Percentiles rank a stretch among this genome's conserved stretches.
Conservation (phyloP, 768 basidiomycete species). For the Paxillus ammoniavirescens region DNA sequence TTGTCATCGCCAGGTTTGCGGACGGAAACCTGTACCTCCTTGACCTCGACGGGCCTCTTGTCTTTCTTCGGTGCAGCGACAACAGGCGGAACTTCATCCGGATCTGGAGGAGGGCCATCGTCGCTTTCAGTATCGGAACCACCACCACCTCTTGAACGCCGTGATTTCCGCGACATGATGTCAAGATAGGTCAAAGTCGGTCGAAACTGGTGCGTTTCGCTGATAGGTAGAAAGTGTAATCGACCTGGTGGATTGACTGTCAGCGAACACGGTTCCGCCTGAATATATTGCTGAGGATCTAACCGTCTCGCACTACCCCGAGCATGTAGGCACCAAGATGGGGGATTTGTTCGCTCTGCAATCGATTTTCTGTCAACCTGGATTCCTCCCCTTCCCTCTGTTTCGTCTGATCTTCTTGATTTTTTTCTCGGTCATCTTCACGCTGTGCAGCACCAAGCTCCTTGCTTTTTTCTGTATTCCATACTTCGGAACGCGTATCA, state of each 20-base stretch:
- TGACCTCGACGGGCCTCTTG: slow-evolving; percentile 57
- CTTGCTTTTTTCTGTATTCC: slow-evolving; percentile 69
- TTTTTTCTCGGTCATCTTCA: slow-evolving; percentile 79
- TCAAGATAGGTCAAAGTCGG: slow-evolving; percentile 84
- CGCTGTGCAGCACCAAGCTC: slow-evolving; percentile 62
- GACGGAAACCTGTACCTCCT: slow-evolving; percentile 76
- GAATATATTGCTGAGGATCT: slow-evolving; percentile 13
- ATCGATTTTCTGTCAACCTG: slow-evolving; percentile 65
- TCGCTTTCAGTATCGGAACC: slow-evolving; percentile 70
- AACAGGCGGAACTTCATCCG: slow-evolving; percentile 60
- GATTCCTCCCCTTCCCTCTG: slow-evolving; percentile 52
- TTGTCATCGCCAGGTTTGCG: slow-evolving; percentile 66
- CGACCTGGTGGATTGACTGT: slow-evolving; percentile 43
- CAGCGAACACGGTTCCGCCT: slow-evolving; percentile 7
- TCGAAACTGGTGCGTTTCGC: slow-evolving; percentile 77
- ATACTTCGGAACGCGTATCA: slow-evolving; percentile 79
- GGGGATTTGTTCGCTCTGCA: slow-evolving; percentile 70
- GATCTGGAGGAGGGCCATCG: slow-evolving; percentile 77
- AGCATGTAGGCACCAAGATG: slow-evolving; percentile 69
- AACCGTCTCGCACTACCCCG: slow-evolving; percentile 75
- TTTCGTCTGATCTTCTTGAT: slow-evolving; percentile 54
- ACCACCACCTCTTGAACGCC: slow-evolving; percentile 45
- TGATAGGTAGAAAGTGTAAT: slow-evolving; percentile 76
- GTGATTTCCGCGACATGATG: slow-evolving; percentile 60
- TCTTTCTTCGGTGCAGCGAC: slow-evolving; percentile 50